A percentile compares a stretch with the other conserved stretches of the same genome.
phyloP scores from a whole-genome alignment of 192 early-diverging fungal genomes.

The Haplosporangium gracile region DNA sequence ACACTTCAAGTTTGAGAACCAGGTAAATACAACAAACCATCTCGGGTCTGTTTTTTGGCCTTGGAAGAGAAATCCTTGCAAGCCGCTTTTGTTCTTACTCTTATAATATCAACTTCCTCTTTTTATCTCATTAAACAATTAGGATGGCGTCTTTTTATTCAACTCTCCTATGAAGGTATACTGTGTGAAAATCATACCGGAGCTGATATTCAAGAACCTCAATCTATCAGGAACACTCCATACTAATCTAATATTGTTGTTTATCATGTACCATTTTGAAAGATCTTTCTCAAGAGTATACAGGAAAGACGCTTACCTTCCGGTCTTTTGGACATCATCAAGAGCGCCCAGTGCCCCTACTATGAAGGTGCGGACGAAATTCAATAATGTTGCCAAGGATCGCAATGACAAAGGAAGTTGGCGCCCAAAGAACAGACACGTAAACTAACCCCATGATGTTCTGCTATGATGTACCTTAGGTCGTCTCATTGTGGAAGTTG shows the following conservation, averaged over 20 bases:
- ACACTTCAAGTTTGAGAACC: conserved; percentile 81
- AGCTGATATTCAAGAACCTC: neutral
- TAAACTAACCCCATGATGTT: neutral
- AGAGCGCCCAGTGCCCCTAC: conserved; percentile 66
- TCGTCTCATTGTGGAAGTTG: conserved; percentile 77
- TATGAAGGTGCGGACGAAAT: conserved; percentile 60
- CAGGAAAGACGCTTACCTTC: conserved; percentile 68
- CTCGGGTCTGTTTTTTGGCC: too few species aligned
- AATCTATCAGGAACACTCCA: neutral
- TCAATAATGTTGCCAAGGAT: neutral
- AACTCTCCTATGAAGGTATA: conserved; percentile 68
- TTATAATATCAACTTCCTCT: neutral
- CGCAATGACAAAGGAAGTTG: neutral
- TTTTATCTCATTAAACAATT: neutral
- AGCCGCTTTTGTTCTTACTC: neutral
- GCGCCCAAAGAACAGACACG: neutral
- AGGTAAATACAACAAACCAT: conserved; percentile 38
- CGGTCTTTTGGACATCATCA: conserved; percentile 77
- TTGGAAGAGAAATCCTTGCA: neutral
- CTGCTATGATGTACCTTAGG: conserved; percentile 59
- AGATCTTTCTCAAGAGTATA: conserved; percentile 66
- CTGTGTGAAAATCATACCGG: neutral
- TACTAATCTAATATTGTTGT: neutral
- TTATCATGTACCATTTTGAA: neutral
- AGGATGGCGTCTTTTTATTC: conserved; percentile 68